Evolutionary conservation across 192 early-diverging fungal species (phyloP).

Genomic region (Lobosporangium transversale): DNA sequence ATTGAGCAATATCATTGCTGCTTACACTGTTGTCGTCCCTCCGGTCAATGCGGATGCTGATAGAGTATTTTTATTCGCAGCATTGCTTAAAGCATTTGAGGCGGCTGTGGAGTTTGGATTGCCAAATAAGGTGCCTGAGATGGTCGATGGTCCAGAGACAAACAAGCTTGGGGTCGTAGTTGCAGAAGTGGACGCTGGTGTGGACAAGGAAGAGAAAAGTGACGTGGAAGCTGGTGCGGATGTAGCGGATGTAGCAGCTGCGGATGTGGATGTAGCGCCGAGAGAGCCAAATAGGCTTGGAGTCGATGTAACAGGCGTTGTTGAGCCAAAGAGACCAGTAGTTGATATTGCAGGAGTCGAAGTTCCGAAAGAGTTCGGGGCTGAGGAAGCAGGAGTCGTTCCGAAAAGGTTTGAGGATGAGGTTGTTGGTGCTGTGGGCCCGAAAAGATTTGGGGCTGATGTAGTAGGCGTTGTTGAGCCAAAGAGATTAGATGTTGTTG

Average conservation of each 20-base stretch:
- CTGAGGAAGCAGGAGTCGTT: neutral
- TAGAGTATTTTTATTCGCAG: slow-evolving; percentile 14
- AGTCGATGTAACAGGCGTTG: neutral
- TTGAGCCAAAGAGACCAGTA: slow-evolving; percentile 4
- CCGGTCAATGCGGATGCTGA: too few species aligned
- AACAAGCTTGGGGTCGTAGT: slow-evolving; percentile 22
- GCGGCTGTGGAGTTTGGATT: slow-evolving; percentile 21
- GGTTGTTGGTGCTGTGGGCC: neutral
- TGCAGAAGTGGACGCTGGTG: slow-evolving; percentile 6
- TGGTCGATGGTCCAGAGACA: slow-evolving; percentile 14
- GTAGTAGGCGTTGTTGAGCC: neutral
- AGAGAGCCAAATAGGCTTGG: neutral
- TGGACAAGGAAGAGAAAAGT: slow-evolving; percentile 5
- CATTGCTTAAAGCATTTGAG: slow-evolving; percentile 21
- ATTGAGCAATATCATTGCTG: too few species aligned
- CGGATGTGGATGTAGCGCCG: neutral
- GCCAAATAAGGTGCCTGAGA: slow-evolving; percentile 22
- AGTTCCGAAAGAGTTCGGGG: neutral
- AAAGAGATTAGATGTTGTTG: neutral
- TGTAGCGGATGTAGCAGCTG: slow-evolving; percentile 9
- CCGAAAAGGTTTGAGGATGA: neutral
- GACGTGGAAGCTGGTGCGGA: slow-evolving; percentile 8
- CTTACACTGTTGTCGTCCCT: slow-evolving; percentile 11
- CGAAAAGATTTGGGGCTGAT: neutral
- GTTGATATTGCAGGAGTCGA: neutral